Conservation (phyloP, 805 yeast genomes). For the Grigorovia yakushimaensis region DNA sequence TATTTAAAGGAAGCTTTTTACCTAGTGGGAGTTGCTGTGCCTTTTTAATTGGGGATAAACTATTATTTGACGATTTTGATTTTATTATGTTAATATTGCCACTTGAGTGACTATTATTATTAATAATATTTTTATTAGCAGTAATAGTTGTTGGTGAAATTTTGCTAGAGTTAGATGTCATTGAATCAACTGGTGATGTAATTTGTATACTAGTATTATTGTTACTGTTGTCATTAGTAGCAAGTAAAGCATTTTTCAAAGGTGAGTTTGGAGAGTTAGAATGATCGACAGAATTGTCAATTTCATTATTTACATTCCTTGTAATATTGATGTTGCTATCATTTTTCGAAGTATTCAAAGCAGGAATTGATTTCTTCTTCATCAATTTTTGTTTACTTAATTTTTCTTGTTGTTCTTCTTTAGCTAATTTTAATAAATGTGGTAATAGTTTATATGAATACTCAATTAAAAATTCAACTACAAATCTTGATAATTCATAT, state of each 20-base stretch:
- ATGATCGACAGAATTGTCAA: neutral
- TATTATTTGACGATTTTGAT: neutral
- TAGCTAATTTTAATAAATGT: constrained; percentile 31
- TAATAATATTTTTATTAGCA: neutral
- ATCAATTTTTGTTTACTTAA: neutral
- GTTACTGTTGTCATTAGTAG: neutral
- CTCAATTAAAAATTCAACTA: constrained; percentile 80
- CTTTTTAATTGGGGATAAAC: neutral
- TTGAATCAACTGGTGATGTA: neutral
- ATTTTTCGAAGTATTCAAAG: neutral
- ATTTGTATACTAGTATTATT: neutral
- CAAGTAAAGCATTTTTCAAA: neutral
- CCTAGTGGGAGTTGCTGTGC: neutral
- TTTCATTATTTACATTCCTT: too few relatives aligned
- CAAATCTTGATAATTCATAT: constrained; percentile 76
- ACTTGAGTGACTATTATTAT: neutral
- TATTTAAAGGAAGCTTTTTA: neutral
- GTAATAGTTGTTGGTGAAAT: neutral
- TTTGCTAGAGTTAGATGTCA: neutral
- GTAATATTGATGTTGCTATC: too few relatives aligned
- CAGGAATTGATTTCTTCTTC: neutral
- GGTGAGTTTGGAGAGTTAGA: neutral
- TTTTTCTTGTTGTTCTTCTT: constrained; percentile 14
- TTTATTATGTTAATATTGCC: neutral
- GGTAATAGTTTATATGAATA: constrained; percentile 74